Conservation (phyloP, 2,329 filamentous ascomycete species). For the Xylaria sp. region DNA sequence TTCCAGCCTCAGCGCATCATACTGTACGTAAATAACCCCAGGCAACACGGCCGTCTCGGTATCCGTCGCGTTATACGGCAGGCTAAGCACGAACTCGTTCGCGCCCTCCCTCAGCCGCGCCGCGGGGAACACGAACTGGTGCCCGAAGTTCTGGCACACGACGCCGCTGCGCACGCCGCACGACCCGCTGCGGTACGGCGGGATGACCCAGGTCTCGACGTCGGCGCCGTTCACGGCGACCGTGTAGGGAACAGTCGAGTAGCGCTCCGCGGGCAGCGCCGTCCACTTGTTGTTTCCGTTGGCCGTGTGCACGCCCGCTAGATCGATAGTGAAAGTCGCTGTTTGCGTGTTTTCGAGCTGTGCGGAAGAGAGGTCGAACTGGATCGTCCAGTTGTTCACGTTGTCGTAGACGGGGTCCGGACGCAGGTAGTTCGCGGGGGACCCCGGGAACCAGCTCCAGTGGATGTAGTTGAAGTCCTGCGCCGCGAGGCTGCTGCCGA, state of each 20-base stretch:
- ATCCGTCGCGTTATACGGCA: slow-evolving; percentile 69
- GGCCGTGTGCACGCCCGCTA: slow-evolving; percentile 70
- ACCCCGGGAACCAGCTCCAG: slow-evolving; percentile 71
- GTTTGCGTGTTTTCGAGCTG: slow-evolving; percentile 56
- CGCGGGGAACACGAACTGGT: slow-evolving; percentile 69
- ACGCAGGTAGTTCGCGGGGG: slow-evolving; percentile 59
- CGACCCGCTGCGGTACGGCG: slow-evolving; percentile 64
- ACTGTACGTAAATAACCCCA: slow-evolving; percentile 69
- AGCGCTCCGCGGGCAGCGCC: slow-evolving; percentile 62
- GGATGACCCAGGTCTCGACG: slow-evolving; percentile 47
- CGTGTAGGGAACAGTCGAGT: slow-evolving; percentile 64
- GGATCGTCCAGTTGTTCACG: slow-evolving; percentile 67
- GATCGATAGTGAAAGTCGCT: slow-evolving; percentile 71
- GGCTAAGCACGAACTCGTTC: slow-evolving; percentile 67
- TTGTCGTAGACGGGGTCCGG: slow-evolving; percentile 54
- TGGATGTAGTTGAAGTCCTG: slow-evolving; percentile 72
- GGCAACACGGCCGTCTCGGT: slow-evolving; percentile 68
- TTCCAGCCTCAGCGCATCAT: slow-evolving; percentile 72
- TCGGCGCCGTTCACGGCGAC: slow-evolving; percentile 56
- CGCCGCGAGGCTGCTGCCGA: slow-evolving; percentile 62
- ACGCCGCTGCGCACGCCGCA: slow-evolving; percentile 70
- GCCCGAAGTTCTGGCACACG: slow-evolving; percentile 69
- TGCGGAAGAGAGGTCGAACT: slow-evolving; percentile 59
- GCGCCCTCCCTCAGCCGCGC: slow-evolving; percentile 60
- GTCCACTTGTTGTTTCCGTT: slow-evolving; percentile 68